Evolutionary conservation across 257 asterid species (phyloP).

Genomic region (Oldenlandia corymbosa): DNA sequence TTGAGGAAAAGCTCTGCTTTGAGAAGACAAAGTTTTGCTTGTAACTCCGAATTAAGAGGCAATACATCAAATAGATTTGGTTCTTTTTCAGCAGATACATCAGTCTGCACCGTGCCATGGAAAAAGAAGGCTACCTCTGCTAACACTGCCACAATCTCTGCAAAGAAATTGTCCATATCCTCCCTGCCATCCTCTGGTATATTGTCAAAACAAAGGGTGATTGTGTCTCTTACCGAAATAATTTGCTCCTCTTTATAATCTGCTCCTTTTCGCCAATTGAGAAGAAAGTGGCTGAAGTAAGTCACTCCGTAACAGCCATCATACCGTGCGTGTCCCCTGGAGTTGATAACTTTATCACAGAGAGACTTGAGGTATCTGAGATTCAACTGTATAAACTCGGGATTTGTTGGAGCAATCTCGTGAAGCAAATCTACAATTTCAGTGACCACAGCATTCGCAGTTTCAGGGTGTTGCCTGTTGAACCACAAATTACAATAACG

Average conservation of each 20-base stretch:
- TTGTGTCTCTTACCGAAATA: background rate
- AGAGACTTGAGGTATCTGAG: no score
- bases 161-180: no score
- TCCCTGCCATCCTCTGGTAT: background rate
- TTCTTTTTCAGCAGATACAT: no score
- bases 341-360: no score
- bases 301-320: no score
- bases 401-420: background rate
- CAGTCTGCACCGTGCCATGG: no score
- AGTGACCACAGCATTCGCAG: background rate
- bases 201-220: background rate
- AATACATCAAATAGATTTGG: background rate
- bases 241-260: no score
- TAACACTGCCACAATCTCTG: background rate
- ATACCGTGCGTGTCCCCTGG: no score
- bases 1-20: no score
- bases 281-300: background rate
- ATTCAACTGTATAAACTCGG: background rate
- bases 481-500: background rate
- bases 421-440: background rate
- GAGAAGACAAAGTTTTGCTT: background rate
- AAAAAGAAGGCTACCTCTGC: background rate
- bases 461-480: background rate
- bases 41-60: background rate
- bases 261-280: background rate